phyloP scores from a whole-genome alignment of 805 yeast species.

The Lipomyces oligophaga region DNA sequence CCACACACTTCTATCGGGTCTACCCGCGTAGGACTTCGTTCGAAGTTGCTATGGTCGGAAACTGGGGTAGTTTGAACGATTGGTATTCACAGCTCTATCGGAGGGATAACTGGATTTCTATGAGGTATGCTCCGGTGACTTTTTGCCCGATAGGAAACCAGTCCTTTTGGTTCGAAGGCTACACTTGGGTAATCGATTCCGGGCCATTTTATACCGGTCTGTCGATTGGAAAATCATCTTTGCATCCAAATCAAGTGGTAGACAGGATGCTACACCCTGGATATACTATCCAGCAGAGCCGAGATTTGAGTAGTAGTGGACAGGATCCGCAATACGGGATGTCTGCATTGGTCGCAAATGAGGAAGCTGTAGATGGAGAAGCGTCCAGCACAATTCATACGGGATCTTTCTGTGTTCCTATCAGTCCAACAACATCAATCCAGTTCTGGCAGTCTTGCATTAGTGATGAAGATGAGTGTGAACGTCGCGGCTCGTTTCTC shows the following conservation, averaged over 20 bases:
- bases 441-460: conserved; percentile 14
- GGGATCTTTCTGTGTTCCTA: conserved; percentile 1
- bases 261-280: conserved; percentile 1
- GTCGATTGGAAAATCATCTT: conserved; percentile 1
- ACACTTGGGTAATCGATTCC: background rate
- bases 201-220: background rate
- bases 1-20: background rate
- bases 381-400: background rate
- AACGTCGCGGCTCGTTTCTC: conserved; percentile 2
- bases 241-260: conserved; percentile 2
- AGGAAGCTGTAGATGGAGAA: background rate
- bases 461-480: background rate
- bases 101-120: background rate
- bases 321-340: too few species aligned
- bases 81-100: background rate
- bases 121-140: background rate
- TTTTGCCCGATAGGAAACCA: conserved; percentile 10
- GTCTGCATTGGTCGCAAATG: too few species aligned
- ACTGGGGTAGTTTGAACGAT: conserved; percentile 7
- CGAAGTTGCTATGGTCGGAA: background rate
- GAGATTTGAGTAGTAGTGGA: too few species aligned
- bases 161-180: conserved; percentile 13
- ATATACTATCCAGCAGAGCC: conserved; percentile 5
- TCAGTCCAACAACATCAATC: conserved; percentile 1
- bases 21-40: conserved; percentile 2